phyloP scores from a whole-genome alignment of 805 yeast species.

The Nakazawaea ambrosiae region DNA sequence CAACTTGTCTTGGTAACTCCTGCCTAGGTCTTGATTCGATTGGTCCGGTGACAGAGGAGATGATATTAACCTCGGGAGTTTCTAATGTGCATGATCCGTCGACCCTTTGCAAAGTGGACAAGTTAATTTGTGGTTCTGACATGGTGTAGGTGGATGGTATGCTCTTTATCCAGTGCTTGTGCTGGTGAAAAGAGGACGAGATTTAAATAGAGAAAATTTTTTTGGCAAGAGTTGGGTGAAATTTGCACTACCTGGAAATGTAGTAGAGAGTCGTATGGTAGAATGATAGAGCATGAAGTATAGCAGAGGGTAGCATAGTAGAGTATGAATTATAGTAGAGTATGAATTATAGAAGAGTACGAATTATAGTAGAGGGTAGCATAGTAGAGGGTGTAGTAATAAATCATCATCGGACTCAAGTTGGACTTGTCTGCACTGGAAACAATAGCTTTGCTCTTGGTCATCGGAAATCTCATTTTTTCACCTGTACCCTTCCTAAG shows the following conservation, averaged over 20 bases:
- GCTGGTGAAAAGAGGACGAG: not conserved
- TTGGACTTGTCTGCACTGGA: too few species aligned
- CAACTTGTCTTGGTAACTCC: conserved; percentile 73
- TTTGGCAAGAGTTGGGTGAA: not conserved
- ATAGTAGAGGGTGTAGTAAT: too few species aligned
- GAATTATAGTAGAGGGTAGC: too few species aligned
- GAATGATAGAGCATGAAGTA: too few species aligned
- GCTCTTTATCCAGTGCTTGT: too few species aligned
- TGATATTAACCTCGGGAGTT: conserved; percentile 40
- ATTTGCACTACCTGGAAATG: not conserved
- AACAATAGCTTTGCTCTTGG: too few species aligned
- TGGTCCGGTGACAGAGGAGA: conserved; percentile 86
- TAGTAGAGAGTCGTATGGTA: not conserved
- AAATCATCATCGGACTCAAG: too few species aligned
- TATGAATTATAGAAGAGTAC: too few species aligned
- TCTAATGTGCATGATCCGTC: conserved; percentile 59
- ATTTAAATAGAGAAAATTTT: not conserved
- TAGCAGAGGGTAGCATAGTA: too few species aligned
- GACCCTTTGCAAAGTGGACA: conserved; percentile 31
- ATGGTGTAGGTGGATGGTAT: not conserved
- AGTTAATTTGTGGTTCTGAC: not conserved
- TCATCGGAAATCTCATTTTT: too few species aligned
- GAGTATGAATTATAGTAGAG: too few species aligned
- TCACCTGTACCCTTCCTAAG: too few species aligned
- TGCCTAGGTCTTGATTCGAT: conserved; percentile 78